Base-by-base conservation (phyloP, 176 grass and related monocot genomes). In the Eragrostis nindensis region DNA sequence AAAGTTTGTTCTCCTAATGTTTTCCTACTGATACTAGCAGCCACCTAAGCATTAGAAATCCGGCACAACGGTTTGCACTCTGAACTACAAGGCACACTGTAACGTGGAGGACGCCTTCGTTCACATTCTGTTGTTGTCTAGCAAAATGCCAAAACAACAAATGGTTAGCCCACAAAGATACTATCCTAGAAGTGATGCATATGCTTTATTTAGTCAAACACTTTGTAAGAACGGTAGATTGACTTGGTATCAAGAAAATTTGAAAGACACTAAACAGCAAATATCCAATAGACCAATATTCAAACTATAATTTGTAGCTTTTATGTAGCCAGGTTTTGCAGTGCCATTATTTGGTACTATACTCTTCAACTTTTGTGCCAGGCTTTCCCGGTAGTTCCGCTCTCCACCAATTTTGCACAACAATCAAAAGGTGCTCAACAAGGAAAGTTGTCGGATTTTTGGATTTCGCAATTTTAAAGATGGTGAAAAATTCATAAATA, bases 101-200 rank as follows among this genome's bases (percentile, higher is more conserved):
- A 24, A 11, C 15, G 44, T 52, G 30, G 27, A 39, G 0, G 15
- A 19, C 16, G n/a, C n/a, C n/a, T n/a, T n/a, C n/a, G n/a, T n/a
- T n/a, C n/a, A n/a, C 22, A 56, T 79, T n/a, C 32, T n/a, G 36
- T 56, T 60, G 42, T 57, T 62, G 50, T 70, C 72, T 55, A 64
- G 47, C 66, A 66, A 82, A 80, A 76, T 43, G 38, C 14, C 12
- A 14, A 5, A 52, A 40, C n/a, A 84, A 88, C 8, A 77, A 12
- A 3, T 52, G 73, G 5, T 88, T 43, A 73, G 61, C 19, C 40
- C 18, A 25, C 38, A 25, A 24, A 60, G 2, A 36, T 24, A 63
- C 24, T n/a, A 7, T 71, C 4, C n/a, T 9, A 85, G 44, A 62
- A 38, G 53, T 25, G 32, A 36, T n/a, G 12, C 21, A 36, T 48